Evolutionary conservation across 1,284 basidiomycete genomes (phyloP).

Genomic region (Rhizoctonia solani): DNA sequence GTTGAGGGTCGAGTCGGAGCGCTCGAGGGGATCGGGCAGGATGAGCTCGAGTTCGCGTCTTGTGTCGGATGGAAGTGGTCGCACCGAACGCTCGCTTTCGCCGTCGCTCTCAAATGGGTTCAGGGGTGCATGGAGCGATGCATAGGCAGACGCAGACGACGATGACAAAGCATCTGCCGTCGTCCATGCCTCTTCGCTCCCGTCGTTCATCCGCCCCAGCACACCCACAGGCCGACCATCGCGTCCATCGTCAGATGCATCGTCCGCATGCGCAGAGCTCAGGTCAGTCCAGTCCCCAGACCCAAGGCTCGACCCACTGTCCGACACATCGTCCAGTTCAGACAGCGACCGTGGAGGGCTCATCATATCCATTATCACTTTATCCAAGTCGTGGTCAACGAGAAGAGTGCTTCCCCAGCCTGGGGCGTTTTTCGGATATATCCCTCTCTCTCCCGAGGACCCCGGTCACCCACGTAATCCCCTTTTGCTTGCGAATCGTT

Average conservation of each 20-base stretch:
- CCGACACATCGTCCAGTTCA: constrained; percentile 15
- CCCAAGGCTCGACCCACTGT: constrained; percentile 9
- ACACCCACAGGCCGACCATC: not conserved
- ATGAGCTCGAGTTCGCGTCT: constrained; percentile 12
- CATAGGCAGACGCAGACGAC: constrained; percentile 10
- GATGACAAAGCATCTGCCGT: not conserved
- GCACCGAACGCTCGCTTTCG: not conserved
- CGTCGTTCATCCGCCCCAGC: not conserved
- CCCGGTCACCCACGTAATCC: constrained; percentile 6
- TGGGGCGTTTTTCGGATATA: constrained; percentile 31
- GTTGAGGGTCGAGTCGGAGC: constrained; percentile 19
- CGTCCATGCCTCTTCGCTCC: constrained; percentile 31
- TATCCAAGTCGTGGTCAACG: constrained; percentile 10
- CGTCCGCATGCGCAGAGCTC: constrained; percentile 26
- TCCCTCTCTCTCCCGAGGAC: not conserved
- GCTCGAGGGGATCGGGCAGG: constrained; percentile 25
- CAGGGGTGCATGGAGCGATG: constrained; percentile 20
- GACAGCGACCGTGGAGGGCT: not conserved
- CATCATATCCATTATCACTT: not conserved
- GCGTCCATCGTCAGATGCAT: constrained; percentile 15
- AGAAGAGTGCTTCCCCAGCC: not conserved
- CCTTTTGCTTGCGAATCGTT: not conserved
- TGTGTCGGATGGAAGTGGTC: not conserved
- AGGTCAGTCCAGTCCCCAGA: constrained; percentile 31
- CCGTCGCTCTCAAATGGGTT: constrained; percentile 24